Base-by-base conservation (phyloP, 805 yeast genomes). In the Saccharomycopsis lassenensis region DNA sequence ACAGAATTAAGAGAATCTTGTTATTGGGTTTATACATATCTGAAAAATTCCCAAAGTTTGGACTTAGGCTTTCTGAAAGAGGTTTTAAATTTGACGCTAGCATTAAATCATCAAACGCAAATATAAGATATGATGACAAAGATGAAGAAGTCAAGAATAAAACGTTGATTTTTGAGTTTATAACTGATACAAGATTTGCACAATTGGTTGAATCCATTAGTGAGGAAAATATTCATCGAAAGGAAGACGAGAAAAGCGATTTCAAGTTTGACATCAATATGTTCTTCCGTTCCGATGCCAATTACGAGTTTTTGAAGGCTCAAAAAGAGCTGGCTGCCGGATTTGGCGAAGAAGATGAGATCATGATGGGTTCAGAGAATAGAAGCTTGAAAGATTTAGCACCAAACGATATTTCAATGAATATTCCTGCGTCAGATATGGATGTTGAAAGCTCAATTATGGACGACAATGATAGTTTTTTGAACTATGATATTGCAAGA, bases 1-100 rank as follows among this genome's bases (percentile, higher is more conserved):
- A 65, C 32, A 55, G 83, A 46, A 62, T 67, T 12, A 54, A 69
- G 2, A 57, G 83, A 38, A 65, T 75, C 10, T 48, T 71, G 4
- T 51, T 73, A 12, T 55, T 75, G 44, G 73, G 74, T 0, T 50
- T 67, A n/a, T 56, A 61, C 34, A 52, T 76, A 18, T 69, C 79
- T 2, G 71, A 71, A 35, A 54, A 61, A 31, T 70, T 60, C 47
- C 45, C 46, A 14, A 63, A 64, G 12, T 73, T 71, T 55, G 84
- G 82, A 1, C 48, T 76, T 19, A 59, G 65, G n/a, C 57, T 71
- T 45, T 59, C 64, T 2, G 56, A 50, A 3, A 62, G 63, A 18
- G 59, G 63, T 17, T 72, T 71, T 54, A 65, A 62, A 41, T 68
- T 57, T 39, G 60, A 60, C 38, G 14, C 20, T 7, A 31, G 10